These are phyloP conservation scores for Apophysomyces trapeziformis DNA, from an alignment of 371 early-diverging fungal species.

Conservation along the genomic window DNA sequence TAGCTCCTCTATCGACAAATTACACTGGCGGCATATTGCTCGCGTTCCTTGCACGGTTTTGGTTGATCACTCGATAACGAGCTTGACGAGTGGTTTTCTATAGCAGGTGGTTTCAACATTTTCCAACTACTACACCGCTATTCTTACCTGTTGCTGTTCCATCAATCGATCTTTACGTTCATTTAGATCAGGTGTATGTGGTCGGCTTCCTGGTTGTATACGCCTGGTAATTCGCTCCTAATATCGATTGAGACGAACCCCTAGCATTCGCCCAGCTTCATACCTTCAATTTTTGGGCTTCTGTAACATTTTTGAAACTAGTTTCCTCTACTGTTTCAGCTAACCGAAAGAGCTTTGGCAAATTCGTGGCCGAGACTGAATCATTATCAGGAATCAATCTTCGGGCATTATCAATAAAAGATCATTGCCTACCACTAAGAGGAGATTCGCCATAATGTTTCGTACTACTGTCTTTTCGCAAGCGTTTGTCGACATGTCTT, in stretches of 20 bases:
- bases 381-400: neutral
- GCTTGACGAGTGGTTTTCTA: conserved; percentile 53
- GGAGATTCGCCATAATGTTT: neutral
- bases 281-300: conserved; percentile 59
- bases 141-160: conserved; percentile 36
- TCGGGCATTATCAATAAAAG: neutral
- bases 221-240: conserved; percentile 59
- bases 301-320: conserved; percentile 55
- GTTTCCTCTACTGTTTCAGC: conserved; percentile 69
- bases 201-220: conserved; percentile 46
- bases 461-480: conserved; percentile 28
- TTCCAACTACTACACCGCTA: neutral
- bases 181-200: conserved; percentile 41
- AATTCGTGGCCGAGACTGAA: conserved; percentile 37
- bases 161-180: conserved; percentile 43
- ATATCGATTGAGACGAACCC: neutral
- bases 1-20: neutral
- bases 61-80: conserved; percentile 63
- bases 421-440: neutral
- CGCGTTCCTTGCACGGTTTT: conserved; percentile 46
- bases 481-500: conserved; percentile 25
- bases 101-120: neutral
- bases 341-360: conserved; percentile 62
- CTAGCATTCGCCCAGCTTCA: neutral
- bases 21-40: conserved; percentile 35